A percentile compares a stretch with the other conserved stretches of the same genome.
Evolutionary conservation across 805 yeast genomes (phyloP).

Genomic region (Cyberlindnera japonica): DNA sequence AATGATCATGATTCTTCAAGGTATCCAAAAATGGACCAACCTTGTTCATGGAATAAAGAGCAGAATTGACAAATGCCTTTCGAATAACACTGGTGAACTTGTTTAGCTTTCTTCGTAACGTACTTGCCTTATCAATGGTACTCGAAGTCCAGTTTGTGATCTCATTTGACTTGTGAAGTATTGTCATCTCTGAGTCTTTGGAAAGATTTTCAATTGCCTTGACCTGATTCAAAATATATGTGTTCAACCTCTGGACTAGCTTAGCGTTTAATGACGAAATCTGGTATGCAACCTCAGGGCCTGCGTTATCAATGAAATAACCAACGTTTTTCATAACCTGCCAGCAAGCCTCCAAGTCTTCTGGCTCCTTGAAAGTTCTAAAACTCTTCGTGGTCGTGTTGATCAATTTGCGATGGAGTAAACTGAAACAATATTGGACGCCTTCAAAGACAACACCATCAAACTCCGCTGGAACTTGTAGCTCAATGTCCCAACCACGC

Average conservation of each 20-base stretch:
- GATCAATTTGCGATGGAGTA: slow-evolving; percentile 71
- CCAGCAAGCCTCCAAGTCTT: slow-evolving; percentile 83
- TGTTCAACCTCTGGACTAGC: slow-evolving; percentile 61
- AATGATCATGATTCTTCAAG: slow-evolving; percentile 66
- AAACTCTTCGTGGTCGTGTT: slow-evolving; percentile 72
- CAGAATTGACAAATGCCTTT: slow-evolving; percentile 70
- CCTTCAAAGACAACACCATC: slow-evolving; percentile 72
- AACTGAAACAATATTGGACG: slow-evolving; percentile 62
- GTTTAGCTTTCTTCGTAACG: slow-evolving; percentile 73
- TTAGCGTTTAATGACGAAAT: slow-evolving; percentile 63
- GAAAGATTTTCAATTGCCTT: slow-evolving; percentile 51
- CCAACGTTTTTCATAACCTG: slow-evolving; percentile 73
- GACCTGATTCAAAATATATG: slow-evolving; percentile 70
- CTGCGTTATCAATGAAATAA: slow-evolving; percentile 73
- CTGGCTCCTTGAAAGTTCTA: slow-evolving; percentile 88
- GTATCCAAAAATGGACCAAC: slow-evolving; percentile 49
- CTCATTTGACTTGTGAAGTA: slow-evolving; percentile 31
- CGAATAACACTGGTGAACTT: slow-evolving; percentile 70
- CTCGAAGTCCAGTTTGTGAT: slow-evolving; percentile 42
- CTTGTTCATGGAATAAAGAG: slow-evolving; percentile 52
- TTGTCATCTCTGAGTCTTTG: slow-evolving; percentile 2
- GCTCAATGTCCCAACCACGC: slow-evolving; percentile 64
- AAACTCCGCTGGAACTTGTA: slow-evolving; percentile 56
- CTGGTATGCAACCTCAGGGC: slow-evolving; percentile 75
- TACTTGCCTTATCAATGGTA: slow-evolving; percentile 67